phyloP scores from a whole-genome alignment of 306 rosid species.

The Vigna hirtella region DNA sequence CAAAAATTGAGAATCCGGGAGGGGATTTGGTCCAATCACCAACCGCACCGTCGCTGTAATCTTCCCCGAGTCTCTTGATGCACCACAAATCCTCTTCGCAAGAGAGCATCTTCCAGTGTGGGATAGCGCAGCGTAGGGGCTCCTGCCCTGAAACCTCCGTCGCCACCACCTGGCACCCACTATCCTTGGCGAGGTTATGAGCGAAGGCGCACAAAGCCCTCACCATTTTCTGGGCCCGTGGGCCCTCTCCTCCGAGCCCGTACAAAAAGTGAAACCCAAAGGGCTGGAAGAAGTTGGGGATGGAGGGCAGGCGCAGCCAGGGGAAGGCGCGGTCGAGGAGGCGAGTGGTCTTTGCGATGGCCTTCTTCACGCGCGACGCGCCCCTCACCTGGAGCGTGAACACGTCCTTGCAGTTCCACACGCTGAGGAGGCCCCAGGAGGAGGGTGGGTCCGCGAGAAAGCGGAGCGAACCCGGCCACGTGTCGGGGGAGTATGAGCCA shows the following conservation, averaged over 20 bases:
- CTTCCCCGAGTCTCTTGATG: slow-evolving; percentile 82
- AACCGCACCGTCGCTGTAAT: slow-evolving; percentile 88
- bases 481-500: background rate
- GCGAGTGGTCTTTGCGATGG: slow-evolving; percentile 71
- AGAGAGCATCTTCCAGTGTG: slow-evolving; percentile 88
- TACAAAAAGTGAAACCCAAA: slow-evolving; percentile 83
- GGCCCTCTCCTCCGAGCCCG: slow-evolving; percentile 86
- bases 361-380: slow-evolving; percentile 68
- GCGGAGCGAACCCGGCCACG: slow-evolving; percentile 64
- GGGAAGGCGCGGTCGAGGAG: slow-evolving; percentile 73
- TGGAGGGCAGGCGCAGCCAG: slow-evolving; percentile 70
- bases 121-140: slow-evolving; percentile 67
- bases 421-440: slow-evolving; percentile 87
- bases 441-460: slow-evolving; percentile 64
- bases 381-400: slow-evolving; percentile 79
- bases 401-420: slow-evolving; percentile 86
- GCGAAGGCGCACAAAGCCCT: slow-evolving; percentile 70
- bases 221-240: slow-evolving; percentile 58
- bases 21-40: slow-evolving; percentile 98
- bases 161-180: slow-evolving; percentile 78
- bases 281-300: slow-evolving; percentile 76
- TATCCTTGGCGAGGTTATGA: slow-evolving; percentile 76
- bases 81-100: slow-evolving; percentile 92
- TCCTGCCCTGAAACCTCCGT: slow-evolving; percentile 79
- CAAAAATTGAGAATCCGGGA: slow-evolving; percentile 86